These are phyloP conservation scores for Wickerhamiella vanderwaltii DNA, from an alignment of 805 yeast genomes.

Conservation along the genomic window DNA sequence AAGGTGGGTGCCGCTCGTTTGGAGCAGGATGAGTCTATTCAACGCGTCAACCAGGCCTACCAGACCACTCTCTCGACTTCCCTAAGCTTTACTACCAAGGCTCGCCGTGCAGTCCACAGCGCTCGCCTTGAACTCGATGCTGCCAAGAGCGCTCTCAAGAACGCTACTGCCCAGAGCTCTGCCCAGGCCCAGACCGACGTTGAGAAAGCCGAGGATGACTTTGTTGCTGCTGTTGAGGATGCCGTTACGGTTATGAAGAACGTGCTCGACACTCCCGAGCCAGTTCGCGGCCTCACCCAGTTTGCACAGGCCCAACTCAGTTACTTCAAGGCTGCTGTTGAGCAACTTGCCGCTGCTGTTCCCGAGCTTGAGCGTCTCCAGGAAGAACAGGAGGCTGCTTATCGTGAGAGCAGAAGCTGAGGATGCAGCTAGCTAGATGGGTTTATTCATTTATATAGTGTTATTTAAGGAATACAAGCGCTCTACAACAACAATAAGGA, in stretches of 20 bases:
- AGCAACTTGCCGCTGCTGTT: constrained; percentile 49
- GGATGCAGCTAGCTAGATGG: background rate
- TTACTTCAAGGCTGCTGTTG: constrained; percentile 63
- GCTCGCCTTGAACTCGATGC: constrained; percentile 71
- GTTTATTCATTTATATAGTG: background rate
- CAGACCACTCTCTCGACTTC: constrained; percentile 48
- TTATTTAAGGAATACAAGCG: too few species aligned
- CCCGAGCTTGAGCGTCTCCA: constrained; percentile 51
- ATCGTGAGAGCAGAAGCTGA: constrained; percentile 22
- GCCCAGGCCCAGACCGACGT: constrained; percentile 63
- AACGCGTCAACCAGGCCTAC: constrained; percentile 58
- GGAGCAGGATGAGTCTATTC: constrained; percentile 65
- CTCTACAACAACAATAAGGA: too few species aligned
- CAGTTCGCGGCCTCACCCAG: constrained; percentile 54
- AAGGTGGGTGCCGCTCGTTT: constrained; percentile 73
- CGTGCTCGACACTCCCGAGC: constrained; percentile 58
- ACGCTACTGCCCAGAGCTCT: constrained; percentile 50
- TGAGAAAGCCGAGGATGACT: constrained; percentile 76
- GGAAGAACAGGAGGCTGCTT: constrained; percentile 37
- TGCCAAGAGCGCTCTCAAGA: constrained; percentile 42
- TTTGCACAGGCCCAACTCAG: constrained; percentile 69
- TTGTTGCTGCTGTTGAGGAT: constrained; percentile 80
- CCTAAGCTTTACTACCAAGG: constrained; percentile 50
- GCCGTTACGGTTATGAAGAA: constrained; percentile 74
- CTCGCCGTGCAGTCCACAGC: constrained; percentile 63